phyloP scores from a whole-genome alignment of 345 rosid species.

The Lepidium aucheri region DNA sequence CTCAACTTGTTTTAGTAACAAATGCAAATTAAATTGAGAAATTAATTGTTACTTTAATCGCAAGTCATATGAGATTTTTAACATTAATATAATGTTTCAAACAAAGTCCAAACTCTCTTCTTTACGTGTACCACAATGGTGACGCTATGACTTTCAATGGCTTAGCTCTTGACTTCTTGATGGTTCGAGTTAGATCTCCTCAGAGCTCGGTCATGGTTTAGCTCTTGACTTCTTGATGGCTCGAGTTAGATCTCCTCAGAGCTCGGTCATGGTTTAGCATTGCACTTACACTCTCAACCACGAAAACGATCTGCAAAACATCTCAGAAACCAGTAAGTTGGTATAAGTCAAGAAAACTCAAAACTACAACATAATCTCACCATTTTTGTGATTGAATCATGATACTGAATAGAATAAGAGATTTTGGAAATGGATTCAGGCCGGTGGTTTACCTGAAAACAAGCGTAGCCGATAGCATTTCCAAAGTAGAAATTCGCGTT shows the following conservation, averaged over 20 bases:
- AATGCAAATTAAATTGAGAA: too few species aligned
- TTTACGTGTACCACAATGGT: not conserved
- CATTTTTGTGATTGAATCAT: not conserved
- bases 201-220: slow-evolving; percentile 70
- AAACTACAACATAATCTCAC: not conserved
- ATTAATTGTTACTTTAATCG: too few species aligned
- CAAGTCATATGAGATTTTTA: too few species aligned
- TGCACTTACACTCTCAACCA: slow-evolving; percentile 73
- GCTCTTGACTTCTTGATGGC: slow-evolving; percentile 34
- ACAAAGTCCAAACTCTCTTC: not conserved
- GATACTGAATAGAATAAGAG: not conserved
- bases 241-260: slow-evolving; percentile 31
- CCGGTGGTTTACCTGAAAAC: slow-evolving; percentile 59
- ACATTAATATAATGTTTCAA: too few species aligned
- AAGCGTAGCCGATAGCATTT: slow-evolving; percentile 87
- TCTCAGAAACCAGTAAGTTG: not conserved
- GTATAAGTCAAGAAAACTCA: not conserved
- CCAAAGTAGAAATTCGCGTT: slow-evolving; percentile 96
- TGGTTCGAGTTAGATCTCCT: slow-evolving; percentile 26
- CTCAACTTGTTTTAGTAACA: too few species aligned
- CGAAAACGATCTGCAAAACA: slow-evolving; percentile 58
- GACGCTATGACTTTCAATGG: not conserved
- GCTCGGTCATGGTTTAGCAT: slow-evolving; percentile 78
- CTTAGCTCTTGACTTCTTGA: slow-evolving; percentile 26
- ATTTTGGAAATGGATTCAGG: not conserved